Base-by-base conservation (phyloP, 2,329 filamentous ascomycete genomes). In the Beauveria asiatica region DNA sequence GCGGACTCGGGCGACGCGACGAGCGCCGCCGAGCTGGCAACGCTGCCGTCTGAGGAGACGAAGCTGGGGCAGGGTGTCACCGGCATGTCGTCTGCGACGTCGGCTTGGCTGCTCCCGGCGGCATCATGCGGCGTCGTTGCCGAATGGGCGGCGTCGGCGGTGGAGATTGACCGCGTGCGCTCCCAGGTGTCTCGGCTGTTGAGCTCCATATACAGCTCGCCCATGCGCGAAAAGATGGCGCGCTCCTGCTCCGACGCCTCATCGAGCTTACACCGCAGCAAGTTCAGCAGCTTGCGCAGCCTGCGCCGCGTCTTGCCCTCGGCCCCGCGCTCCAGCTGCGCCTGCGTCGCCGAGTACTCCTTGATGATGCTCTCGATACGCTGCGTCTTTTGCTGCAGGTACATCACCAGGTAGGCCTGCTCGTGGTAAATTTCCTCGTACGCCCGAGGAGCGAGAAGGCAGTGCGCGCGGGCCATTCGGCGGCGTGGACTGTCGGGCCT, bases 181-280 rank as follows among this genome's bases (percentile, higher is more conserved):
- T 65, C 65, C 73, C 73, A 75, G 2, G 74, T 69, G 56, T 78
- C 74, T 3, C 74, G 73, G 44, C 74, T 76, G 64, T 77, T 75
- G 16, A 80, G 74, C 67, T 84, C 80, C 17, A 78, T 68, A 39
- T 76, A 72, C 16, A 84, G 64, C 61, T 83, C 80, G 13, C 75
- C 70, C n/a, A 84, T 70, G 3, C 80, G 72, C 17, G 70, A 61
- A 44, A 79, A 67, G 7, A 82, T 75, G 17, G 70, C 64, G 57
- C 70, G 74, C 65, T 84, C 77, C 64, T 83, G 78, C 57, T 75
- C 71, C 3, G 75, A 74, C 0, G 73, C 75, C 48, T 77, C 72
- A n/a, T 70, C 66, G 37, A 84, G 73, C 61, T 75, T 75, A 55
- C 69, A 70, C 51, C 69, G 74, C 11, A 83, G 62, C 59, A 76